phyloP scores from a whole-genome alignment of 75 land plant genomes.

The Cupressus sempervirens region DNA sequence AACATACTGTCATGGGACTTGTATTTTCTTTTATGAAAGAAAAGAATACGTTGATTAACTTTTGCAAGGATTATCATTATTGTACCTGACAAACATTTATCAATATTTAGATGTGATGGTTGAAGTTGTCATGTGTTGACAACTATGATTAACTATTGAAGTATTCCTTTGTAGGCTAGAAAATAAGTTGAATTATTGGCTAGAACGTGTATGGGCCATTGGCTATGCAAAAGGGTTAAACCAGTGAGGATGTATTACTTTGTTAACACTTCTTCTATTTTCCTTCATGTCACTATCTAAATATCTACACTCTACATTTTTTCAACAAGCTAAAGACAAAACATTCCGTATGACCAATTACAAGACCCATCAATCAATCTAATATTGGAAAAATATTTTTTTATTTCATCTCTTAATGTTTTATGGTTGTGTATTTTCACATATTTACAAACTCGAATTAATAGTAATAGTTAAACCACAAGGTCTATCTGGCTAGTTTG shows the following conservation, averaged over 20 bases:
- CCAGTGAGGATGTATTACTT: conserved; percentile 33
- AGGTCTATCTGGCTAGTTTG: not conserved
- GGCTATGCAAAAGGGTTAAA: conserved; percentile 73
- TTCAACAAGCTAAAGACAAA: not conserved
- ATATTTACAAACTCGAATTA: not conserved
- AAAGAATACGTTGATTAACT: not conserved
- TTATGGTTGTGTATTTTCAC: conserved; percentile 1
- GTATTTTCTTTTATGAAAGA: not conserved
- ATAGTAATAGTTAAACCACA: not conserved
- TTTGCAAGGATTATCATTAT: not conserved
- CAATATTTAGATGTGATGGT: not conserved
- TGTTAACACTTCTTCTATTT: not conserved
- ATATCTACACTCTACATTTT: not conserved
- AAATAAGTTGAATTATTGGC: conserved; percentile 90
- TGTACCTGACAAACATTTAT: not conserved
- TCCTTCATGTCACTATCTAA: not conserved
- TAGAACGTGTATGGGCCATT: conserved; percentile 88
- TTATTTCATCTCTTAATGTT: not conserved
- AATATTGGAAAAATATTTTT: not conserved
- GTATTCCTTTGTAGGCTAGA: conserved; percentile 53
- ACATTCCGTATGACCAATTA: not conserved
- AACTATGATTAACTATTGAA: not conserved
- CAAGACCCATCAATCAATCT: not conserved
- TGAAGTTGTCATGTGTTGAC: not conserved
- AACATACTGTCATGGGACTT: not conserved